Evolutionary conservation across 768 basidiomycete genomes (phyloP).

Genomic region (Xerocomellus amylosporus): DNA sequence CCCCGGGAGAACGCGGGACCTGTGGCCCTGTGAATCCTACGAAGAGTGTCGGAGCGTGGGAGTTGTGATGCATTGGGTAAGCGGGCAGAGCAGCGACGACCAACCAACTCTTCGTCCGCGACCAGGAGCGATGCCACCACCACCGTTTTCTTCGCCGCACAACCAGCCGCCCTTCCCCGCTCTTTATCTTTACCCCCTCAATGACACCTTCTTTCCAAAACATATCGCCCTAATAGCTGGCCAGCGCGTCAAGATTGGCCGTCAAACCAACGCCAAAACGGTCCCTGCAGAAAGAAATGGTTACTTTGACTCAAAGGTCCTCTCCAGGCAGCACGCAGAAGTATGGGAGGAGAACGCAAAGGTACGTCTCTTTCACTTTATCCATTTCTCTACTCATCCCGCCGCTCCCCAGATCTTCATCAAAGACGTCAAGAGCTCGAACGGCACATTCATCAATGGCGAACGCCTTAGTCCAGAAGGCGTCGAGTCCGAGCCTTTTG

Average conservation of each 20-base stretch:
- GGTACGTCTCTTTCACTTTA: constrained; percentile 42
- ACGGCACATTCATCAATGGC: constrained; percentile 97
- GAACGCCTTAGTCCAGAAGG: constrained; percentile 89
- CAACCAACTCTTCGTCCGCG: constrained; percentile 1
- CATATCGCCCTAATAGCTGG: constrained; percentile 73
- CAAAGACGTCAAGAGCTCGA: constrained; percentile 97
- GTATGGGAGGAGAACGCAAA: constrained; percentile 94
- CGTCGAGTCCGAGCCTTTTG: constrained; percentile 87
- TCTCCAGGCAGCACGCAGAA: constrained; percentile 94
- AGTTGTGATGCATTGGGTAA: background rate
- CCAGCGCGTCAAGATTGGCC: constrained; percentile 84
- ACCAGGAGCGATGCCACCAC: constrained; percentile 31
- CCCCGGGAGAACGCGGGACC: no score
- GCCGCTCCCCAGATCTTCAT: constrained; percentile 74
- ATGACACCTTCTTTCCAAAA: constrained; percentile 93
- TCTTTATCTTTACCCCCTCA: constrained; percentile 83
- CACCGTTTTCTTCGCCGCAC: constrained; percentile 32
- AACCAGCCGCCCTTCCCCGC: constrained; percentile 34
- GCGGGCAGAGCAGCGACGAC: constrained; percentile 13
- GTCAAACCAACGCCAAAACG: constrained; percentile 95
- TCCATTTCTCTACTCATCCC: constrained; percentile 10
- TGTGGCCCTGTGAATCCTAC: no score
- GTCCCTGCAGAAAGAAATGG: constrained; percentile 91
- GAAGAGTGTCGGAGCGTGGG: no score
- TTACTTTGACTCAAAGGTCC: constrained; percentile 94